Conservation (phyloP, 2,329 filamentous ascomycete species). For the Akanthomyces lecanii region DNA sequence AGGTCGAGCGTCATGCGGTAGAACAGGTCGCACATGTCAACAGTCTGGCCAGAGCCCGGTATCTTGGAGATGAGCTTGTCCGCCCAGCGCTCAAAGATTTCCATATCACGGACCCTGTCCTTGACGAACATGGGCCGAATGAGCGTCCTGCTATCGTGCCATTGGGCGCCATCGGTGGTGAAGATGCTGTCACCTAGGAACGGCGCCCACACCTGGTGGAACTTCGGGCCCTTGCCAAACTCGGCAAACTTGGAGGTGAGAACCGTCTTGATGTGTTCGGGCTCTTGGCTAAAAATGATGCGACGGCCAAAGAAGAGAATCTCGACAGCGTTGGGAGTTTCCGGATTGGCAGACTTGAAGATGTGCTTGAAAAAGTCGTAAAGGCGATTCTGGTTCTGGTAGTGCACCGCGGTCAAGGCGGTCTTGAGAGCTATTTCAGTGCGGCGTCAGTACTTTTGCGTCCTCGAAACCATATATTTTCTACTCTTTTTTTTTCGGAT, state of each 20-base stretch:
- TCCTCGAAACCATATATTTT: too few species aligned
- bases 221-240: slow-evolving; percentile 44
- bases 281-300: slow-evolving; percentile 47
- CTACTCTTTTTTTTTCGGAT: neutral
- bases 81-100: slow-evolving; percentile 58
- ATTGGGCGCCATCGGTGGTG: slow-evolving; percentile 46
- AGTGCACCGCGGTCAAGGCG: neutral
- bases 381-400: slow-evolving; percentile 26
- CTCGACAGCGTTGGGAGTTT: slow-evolving; percentile 35
- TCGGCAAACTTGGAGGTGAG: slow-evolving; percentile 54
- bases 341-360: slow-evolving; percentile 27
- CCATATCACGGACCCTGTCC: slow-evolving; percentile 45
- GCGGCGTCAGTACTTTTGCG: neutral
- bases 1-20: slow-evolving; percentile 64
- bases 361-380: slow-evolving; percentile 30
- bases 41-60: slow-evolving; percentile 46
- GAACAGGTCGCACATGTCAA: slow-evolving; percentile 60
- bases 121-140: slow-evolving; percentile 51
- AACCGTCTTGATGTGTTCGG: slow-evolving; percentile 54
- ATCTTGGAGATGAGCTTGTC: slow-evolving; percentile 54
- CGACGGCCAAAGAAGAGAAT: slow-evolving; percentile 31
- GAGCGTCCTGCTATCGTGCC: slow-evolving; percentile 50
- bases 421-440: neutral
- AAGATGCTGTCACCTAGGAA: slow-evolving; percentile 56
- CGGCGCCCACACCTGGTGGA: slow-evolving; percentile 40